These are phyloP conservation scores for Cenchrus purpureus DNA, from an alignment of 176 grass and related monocot genomes.

Conservation along the genomic window DNA sequence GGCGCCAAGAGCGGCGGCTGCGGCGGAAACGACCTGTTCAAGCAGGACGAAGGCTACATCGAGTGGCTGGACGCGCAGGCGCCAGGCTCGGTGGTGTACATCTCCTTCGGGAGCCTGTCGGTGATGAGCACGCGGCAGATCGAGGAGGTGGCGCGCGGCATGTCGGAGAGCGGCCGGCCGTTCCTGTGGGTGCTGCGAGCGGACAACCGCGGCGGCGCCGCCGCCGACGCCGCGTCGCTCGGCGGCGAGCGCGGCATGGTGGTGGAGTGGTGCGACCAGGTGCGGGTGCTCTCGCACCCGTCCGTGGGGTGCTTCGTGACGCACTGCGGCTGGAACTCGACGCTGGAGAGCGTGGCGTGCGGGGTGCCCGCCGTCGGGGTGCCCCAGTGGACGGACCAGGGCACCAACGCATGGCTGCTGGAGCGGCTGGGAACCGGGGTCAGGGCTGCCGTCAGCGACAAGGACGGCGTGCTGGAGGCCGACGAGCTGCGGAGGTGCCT, in stretches of 20 bases:
- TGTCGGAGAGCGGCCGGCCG: constrained; percentile 49
- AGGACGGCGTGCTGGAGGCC: constrained; percentile 58
- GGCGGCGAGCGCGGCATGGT: constrained; percentile 45
- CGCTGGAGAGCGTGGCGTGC: constrained; percentile 52
- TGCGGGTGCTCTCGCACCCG: constrained; percentile 63
- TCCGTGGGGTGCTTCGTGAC: constrained; percentile 79
- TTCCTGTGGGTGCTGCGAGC: constrained; percentile 79
- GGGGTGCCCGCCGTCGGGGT: constrained; percentile 59
- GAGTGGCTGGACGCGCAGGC: constrained; percentile 63
- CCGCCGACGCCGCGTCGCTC: neutral
- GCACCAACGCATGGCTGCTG: constrained; percentile 64
- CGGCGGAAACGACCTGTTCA: constrained; percentile 56
- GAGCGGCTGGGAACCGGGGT: constrained; percentile 63
- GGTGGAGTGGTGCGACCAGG: constrained; percentile 82
- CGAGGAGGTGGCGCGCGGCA: constrained; percentile 50
- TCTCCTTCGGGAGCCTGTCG: constrained; percentile 81
- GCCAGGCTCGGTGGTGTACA: constrained; percentile 61
- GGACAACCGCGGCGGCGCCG: constrained; percentile 47
- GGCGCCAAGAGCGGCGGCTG: neutral
- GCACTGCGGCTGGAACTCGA: constrained; percentile 77
- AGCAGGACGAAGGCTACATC: constrained; percentile 48
- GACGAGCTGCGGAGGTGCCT: constrained; percentile 64
- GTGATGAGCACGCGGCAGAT: constrained; percentile 57
- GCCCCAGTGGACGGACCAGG: constrained; percentile 75
- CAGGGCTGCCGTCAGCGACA: constrained; percentile 42